Evolutionary conservation across 2,329 filamentous ascomycete genomes (phyloP).

Genomic region (Pezicula rhizophila): DNA sequence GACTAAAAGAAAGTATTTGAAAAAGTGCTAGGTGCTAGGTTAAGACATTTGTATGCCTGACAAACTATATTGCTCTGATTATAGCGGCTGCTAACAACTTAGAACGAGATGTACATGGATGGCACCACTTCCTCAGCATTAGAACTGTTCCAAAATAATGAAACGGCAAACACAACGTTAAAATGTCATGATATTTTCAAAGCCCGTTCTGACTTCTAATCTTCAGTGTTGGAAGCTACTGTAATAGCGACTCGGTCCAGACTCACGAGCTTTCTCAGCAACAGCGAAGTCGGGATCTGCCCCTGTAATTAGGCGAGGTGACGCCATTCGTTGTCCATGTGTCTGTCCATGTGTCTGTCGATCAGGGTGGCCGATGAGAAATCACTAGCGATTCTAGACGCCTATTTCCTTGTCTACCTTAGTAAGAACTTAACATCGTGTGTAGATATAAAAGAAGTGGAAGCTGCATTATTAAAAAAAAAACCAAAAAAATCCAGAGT

Average conservation of each 20-base stretch:
- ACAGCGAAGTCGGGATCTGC: not conserved
- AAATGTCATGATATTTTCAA: too few relatives aligned
- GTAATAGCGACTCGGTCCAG: not conserved
- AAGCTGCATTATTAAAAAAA: not conserved
- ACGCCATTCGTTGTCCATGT: not conserved
- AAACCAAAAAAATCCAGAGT: not conserved
- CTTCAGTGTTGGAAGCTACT: not conserved
- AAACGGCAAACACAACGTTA: too few relatives aligned
- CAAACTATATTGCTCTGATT: too few relatives aligned
- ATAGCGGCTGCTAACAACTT: too few relatives aligned
- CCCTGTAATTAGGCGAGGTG: not conserved
- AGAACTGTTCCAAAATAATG: too few relatives aligned
- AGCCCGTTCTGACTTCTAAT: not conserved
- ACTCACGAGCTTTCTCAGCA: not conserved
- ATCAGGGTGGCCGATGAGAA: not conserved
- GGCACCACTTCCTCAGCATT: too few relatives aligned
- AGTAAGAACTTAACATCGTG: too few relatives aligned
- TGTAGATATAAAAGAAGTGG: not conserved
- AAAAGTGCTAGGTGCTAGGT: too few relatives aligned
- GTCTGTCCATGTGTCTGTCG: not conserved
- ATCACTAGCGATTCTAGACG: not conserved
- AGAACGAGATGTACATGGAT: too few relatives aligned
- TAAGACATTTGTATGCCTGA: too few relatives aligned
- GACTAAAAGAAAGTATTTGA: too few relatives aligned
- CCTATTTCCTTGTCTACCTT: too few relatives aligned